Base-by-base conservation (phyloP, 129 eudicot species). In the Artemisia tridentata region DNA sequence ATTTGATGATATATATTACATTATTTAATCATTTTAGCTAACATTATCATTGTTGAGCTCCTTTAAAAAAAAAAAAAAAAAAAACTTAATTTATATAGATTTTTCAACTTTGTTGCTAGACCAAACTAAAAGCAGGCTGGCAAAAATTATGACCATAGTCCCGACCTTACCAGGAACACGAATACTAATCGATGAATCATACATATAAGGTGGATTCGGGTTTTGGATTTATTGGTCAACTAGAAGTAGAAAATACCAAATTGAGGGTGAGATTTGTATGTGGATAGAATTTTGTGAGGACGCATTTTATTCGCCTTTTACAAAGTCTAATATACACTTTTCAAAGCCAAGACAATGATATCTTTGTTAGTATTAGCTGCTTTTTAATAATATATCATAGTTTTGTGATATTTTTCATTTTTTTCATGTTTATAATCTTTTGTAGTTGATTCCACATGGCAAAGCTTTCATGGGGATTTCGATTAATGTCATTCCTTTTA, bases 181-280 rank as follows among this genome's bases (percentile, higher is more conserved):
- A 1, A 1, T 0, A 34, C 41, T 34, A 34, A 34, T 31, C 38
- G 0, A 31, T 31, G 38, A 48, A 48, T 3, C 52, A 48, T 49
- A 49, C 53, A n/a, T 27, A 29, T 29, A 11, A 11, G 6, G 6
- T 51, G 4, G 56, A 15, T 51, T 51, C 9, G 4, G 9, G 3
- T 51, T 69, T 51, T 51, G 56, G 8, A 51, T 60, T 46, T 41
- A 58, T 58, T 23, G 9, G 16, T 13, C 67, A 16, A 41, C 41
- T 52, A 25, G 1, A 64, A 38, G 64, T 11, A 46, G 69, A 73
- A 72, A 57, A 20, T 56, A 49, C 63, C 64, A 71, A 72, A 73
- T 56, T 79, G 74, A 17, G 48, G 78, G 72, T 72, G 78, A 72
- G 74, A 21, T 78, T 65, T 65, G 73, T 64, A 17, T 78, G 78